Percentiles rank a stretch among this genome's conserved stretches.
phyloP scores from a whole-genome alignment of 768 basidiomycete genomes.

The Termitomyces sp. region DNA sequence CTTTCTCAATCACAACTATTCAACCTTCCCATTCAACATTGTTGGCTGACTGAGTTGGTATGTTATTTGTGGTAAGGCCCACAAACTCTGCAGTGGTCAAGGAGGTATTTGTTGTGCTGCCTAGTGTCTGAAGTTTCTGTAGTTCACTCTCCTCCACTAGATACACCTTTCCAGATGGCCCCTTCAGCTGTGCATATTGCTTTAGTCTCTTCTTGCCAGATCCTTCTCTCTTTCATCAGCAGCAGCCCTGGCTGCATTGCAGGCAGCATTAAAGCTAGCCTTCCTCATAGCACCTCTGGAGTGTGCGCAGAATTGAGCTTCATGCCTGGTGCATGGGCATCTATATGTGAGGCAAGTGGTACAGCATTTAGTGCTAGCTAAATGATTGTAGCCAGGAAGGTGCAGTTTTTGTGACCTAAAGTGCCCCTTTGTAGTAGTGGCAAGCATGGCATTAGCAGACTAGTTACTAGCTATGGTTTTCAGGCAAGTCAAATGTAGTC shows the following conservation, averaged over 20 bases:
- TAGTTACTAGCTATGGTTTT: too few species aligned
- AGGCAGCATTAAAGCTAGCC: neutral
- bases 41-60: too few species aligned
- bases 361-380: neutral
- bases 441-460: too few species aligned
- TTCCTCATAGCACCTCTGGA: neutral
- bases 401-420: neutral
- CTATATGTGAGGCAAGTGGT: neutral
- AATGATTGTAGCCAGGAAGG: neutral
- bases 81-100: too few species aligned
- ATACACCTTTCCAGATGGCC: too few species aligned
- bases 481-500: too few species aligned
- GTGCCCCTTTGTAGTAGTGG: neutral
- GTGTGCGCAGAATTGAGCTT: neutral
- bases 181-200: neutral
- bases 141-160: too few species aligned
- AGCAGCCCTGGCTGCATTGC: neutral
- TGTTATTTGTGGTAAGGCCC: too few species aligned
- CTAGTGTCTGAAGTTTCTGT: too few species aligned
- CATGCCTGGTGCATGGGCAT: neutral
- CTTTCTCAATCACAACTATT: too few species aligned
- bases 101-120: too few species aligned
- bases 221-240: neutral
- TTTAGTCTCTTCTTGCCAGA: neutral
- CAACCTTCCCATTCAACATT: too few species aligned